Conservation (phyloP, 2,329 filamentous ascomycete species). For the Dothideomycetes sp. region DNA sequence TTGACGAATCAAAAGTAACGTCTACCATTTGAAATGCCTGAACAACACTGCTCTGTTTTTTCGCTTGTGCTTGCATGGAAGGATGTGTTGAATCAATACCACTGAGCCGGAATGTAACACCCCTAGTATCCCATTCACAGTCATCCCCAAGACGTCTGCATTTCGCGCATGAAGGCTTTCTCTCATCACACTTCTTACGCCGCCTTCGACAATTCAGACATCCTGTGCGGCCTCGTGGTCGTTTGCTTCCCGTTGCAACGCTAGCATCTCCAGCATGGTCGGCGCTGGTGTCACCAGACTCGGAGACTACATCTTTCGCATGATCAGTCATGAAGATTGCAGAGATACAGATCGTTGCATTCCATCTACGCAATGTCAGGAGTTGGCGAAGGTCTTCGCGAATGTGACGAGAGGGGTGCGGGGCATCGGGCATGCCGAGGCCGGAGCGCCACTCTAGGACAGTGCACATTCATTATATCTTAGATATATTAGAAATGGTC, state of each 20-base stretch:
- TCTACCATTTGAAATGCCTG: conserved; percentile 19
- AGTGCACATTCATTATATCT: too few species aligned
- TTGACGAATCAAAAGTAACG: conserved; percentile 19
- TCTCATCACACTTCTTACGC: conserved; percentile 22
- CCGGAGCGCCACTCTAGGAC: too few species aligned
- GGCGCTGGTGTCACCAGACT: neutral
- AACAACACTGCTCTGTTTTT: conserved; percentile 4
- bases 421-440: too few species aligned
- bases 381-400: too few species aligned
- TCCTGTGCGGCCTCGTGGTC: conserved; percentile 18
- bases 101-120: conserved; percentile 13
- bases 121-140: conserved; percentile 17
- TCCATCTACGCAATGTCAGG: too few species aligned
- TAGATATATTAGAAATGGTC: too few species aligned
- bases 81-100: conserved; percentile 20
- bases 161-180: conserved; percentile 20
- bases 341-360: too few species aligned
- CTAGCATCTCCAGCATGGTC: neutral
- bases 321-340: neutral
- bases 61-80: conserved; percentile 18
- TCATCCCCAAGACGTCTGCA: conserved; percentile 18
- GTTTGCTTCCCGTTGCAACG: neutral
- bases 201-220: conserved; percentile 23
- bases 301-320: neutral
- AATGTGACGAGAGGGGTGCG: too few species aligned